Evolutionary conservation across 805 yeast genomes (phyloP), one percentile per base, ranked within the genome.

Genomic region (Metschnikowia amazonensis): DNA sequence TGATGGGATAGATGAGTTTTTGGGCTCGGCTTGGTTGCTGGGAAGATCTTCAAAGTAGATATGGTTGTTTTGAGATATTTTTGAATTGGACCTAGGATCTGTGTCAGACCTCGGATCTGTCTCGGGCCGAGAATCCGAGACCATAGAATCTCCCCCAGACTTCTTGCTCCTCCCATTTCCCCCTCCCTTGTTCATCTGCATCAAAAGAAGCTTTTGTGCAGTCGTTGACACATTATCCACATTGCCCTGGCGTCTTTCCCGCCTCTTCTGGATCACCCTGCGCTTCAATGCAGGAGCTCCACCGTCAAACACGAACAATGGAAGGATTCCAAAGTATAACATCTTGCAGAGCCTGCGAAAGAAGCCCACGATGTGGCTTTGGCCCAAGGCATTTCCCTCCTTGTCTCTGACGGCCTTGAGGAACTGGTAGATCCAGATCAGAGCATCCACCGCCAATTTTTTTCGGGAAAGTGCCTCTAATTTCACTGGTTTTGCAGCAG

Each of bases 401-500:
- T 79, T 67, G 61, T 89, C 96, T 54, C 98, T 76, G 18, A 94
- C 95, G 1, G 98, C 98, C 62, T 92, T 94, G 52, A 94, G 70
- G 60, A 94, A 94, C 63, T 94, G 99, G 61, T 94, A 94, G 44
- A 94, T 86, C 99, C 99, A 94, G 52, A 94, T 94, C 2, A 98
- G 92, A 1, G 99, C 99, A 72, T 94, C 99, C 6, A 94, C 92
- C 0, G 99, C 99, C 56, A 94, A 70, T 43, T 77, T 72, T 60
- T 84, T 85, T 47, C 89, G 81, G 18, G 86, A 77, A 29, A 94
- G 73, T 0, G 95, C 82, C 62, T 92, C 98, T 24, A 94, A 74
- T 44, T 92, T 75, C 2, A 94, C 96, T 0, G 99, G 97, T 41
- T 86, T 74, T 0, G 98, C 94, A 0, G 92, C 79, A 0, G 97